Percentiles rank a stretch among this genome's conserved stretches.
phyloP scores from a whole-genome alignment of 1,284 basidiomycete genomes.

The Meira nashicola region DNA sequence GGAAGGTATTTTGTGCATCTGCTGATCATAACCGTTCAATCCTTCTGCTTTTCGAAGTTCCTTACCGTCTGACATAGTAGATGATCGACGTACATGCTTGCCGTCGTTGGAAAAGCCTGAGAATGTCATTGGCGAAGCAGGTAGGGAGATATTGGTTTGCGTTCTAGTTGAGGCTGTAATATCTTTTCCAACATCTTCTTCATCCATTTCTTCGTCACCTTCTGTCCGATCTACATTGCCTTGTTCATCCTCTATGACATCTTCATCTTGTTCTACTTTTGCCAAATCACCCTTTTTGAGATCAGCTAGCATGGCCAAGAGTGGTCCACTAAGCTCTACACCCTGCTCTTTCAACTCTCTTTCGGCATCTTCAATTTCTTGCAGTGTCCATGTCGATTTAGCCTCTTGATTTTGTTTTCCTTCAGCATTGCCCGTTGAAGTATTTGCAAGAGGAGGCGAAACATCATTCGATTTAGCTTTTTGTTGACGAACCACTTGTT shows the following conservation, averaged over 20 bases:
- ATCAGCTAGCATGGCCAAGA: slow-evolving; percentile 29
- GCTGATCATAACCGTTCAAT: neutral
- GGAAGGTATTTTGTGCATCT: neutral
- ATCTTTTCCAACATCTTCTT: too few species aligned
- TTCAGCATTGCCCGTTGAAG: too few species aligned
- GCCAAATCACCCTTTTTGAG: slow-evolving; percentile 29
- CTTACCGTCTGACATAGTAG: neutral
- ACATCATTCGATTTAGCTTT: slow-evolving; percentile 9
- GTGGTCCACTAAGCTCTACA: slow-evolving; percentile 33
- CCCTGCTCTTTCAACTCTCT: slow-evolving; percentile 28
- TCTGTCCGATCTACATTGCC: too few species aligned
- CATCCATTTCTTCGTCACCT: too few species aligned
- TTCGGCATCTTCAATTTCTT: slow-evolving; percentile 35
- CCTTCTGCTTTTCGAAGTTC: neutral
- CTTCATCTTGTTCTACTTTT: slow-evolving; percentile 22
- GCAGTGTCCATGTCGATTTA: slow-evolving; percentile 18
- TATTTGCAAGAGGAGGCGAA: neutral
- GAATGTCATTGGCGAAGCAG: too few species aligned
- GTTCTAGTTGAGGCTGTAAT: too few species aligned
- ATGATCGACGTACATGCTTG: neutral
- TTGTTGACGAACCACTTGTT: slow-evolving; percentile 24
- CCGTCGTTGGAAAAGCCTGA: neutral
- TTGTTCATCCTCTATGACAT: too few species aligned
- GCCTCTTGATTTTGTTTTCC: neutral
- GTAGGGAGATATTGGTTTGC: too few species aligned